A percentile compares a stretch with the other conserved stretches of the same genome.
These are phyloP conservation scores for Aspergillus texensis DNA, from an alignment of 2,329 filamentous ascomycete genomes.

Conservation along the genomic window DNA sequence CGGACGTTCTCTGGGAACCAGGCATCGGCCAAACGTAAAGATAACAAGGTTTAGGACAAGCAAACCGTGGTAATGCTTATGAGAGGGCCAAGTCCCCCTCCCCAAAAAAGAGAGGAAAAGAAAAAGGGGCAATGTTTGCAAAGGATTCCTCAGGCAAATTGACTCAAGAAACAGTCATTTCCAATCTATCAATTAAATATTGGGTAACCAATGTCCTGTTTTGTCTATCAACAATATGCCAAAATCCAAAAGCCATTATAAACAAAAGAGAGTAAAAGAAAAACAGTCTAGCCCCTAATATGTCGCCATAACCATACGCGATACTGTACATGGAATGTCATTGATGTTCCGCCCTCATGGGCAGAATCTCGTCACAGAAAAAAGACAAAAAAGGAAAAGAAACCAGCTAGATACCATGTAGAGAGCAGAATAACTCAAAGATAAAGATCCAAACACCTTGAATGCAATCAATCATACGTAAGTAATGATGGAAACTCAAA, in stretches of 20 bases:
- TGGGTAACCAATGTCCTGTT: not conserved
- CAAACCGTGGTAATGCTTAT: not conserved
- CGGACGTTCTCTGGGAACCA: not conserved
- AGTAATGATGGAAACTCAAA: not conserved
- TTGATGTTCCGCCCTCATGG: slow-evolving; percentile 7
- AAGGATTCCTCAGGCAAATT: not conserved
- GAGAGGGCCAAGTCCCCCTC: not conserved
- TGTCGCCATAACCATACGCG: slow-evolving; percentile 26
- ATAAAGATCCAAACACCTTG: slow-evolving; percentile 9
- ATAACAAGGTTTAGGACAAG: not conserved
- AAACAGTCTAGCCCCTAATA: slow-evolving; percentile 21
- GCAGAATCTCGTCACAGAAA: slow-evolving; percentile 2
- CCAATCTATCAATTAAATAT: not conserved
- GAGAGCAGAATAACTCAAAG: slow-evolving; percentile 12
- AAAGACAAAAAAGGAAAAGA: slow-evolving; percentile 9
- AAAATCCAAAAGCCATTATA: not conserved
- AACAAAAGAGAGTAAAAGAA: slow-evolving; percentile 1
- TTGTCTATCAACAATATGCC: slow-evolving; percentile 2
- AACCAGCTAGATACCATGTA: not conserved
- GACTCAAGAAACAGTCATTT: not conserved
- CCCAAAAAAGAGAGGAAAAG: no score
- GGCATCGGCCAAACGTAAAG: not conserved
- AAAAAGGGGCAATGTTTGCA: not conserved
- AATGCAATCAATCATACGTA: slow-evolving; percentile 7
- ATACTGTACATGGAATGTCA: slow-evolving; percentile 22